Base-by-base conservation (phyloP, 1,139 yeast genomes). In the Debaryomyces fabryi region DNA sequence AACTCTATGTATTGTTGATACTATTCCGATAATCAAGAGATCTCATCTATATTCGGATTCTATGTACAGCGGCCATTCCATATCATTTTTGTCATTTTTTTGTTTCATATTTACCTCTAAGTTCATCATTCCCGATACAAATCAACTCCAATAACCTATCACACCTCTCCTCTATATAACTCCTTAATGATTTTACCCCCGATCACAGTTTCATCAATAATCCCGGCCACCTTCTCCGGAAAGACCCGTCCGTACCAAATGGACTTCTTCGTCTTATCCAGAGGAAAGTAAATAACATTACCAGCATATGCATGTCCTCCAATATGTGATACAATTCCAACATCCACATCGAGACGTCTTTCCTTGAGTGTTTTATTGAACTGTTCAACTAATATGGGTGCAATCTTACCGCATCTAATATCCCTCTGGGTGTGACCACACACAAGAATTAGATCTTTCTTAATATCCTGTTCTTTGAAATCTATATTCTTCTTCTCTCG, bases 291-390 rank as follows among this genome's bases (percentile, higher is more conserved):
- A 2, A 86, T 67, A 15, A 87, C 82, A 59, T 87, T 87, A 0
- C 93, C 95, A 2, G 95, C 93, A 62, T 82, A 87, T 0, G 76
- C 87, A 60, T 87, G 95, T 0, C 95, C 95, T 0, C 93, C 92
- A 39, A 87, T 71, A 61, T 87, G 95, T 9, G 88, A 81, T 1
- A 85, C 71, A 15, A 76, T 60, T 0, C 88, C 88, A 16, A 84
- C 74, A n/a, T 72, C 68, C 2, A 75, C 63, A 35, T 65, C 52
- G 13, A 63, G 47, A 9, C 63, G 57, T 40, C 74, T 68, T 1
- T 53, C 42, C 9, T 56, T 51, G n/a, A 82, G 56, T 1, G 78
- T 83, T 37, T 54, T 56, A 15, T 63, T 59, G 49, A 86, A 81
- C 60, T 86, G 91, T 4, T 68, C 57, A 37, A 64, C 59, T 0